These are phyloP conservation scores for Hibiscus trionum DNA, from an alignment of 345 rosid genomes.

Conservation along the genomic window DNA sequence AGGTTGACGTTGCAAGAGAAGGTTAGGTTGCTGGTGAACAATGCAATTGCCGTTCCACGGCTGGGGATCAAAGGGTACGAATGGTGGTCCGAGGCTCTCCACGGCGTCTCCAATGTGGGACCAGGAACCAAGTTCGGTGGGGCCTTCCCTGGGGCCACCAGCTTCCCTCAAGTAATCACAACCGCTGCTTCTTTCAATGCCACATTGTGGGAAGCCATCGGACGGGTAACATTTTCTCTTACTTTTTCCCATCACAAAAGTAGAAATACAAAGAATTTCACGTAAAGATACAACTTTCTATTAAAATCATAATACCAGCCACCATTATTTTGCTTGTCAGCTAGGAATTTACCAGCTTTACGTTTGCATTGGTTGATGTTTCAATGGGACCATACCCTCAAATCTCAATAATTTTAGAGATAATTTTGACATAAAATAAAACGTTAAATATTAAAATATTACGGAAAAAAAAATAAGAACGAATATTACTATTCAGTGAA, in stretches of 20 bases:
- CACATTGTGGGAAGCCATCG: constrained; percentile 77
- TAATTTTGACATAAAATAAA: too few species aligned
- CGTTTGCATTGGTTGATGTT: not conserved
- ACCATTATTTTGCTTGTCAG: too few species aligned
- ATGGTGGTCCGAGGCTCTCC: constrained; percentile 99
- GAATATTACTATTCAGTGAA: not conserved
- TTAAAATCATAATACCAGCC: too few species aligned
- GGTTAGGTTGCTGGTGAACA: constrained; percentile 49
- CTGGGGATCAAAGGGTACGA: constrained; percentile 72
- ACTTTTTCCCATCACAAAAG: not conserved
- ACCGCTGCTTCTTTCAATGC: constrained; percentile 84
- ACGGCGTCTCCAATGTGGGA: constrained; percentile 80
- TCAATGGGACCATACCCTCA: not conserved
- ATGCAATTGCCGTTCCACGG: constrained; percentile 63
- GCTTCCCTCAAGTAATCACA: constrained; percentile 88
- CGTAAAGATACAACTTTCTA: too few species aligned
- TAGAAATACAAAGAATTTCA: not conserved
- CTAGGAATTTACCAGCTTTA: not conserved
- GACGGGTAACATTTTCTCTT: constrained; percentile 42
- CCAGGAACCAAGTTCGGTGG: constrained; percentile 65
- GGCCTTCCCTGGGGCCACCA: constrained; percentile 64
- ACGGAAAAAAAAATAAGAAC: too few species aligned
- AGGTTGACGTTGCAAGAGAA: constrained; percentile 73
- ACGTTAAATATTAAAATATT: too few species aligned
- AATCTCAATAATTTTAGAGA: too few species aligned